phyloP scores from a whole-genome alignment of 257 asterid genomes.

The Salvia miltiorrhiza region DNA sequence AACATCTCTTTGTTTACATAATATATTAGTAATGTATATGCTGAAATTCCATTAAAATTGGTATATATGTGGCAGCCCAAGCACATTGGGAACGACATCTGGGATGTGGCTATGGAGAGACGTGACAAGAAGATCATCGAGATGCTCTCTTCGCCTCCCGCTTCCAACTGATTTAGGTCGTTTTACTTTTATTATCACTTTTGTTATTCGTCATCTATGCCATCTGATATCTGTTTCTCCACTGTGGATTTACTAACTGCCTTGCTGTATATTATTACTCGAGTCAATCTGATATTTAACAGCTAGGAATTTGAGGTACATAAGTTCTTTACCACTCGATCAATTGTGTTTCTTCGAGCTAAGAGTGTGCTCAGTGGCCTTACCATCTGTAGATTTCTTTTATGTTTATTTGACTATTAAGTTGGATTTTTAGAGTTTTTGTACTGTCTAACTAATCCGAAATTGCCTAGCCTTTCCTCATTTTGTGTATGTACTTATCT shows the following conservation, averaged over 20 bases:
- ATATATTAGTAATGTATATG: too few relatives aligned
- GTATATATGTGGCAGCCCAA: constrained; percentile 55
- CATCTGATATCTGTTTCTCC: too few relatives aligned
- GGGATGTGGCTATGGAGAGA: constrained; percentile 89
- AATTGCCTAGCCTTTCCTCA: not conserved
- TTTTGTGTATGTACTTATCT: not conserved
- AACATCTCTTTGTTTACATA: too few relatives aligned
- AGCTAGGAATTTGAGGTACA: too few relatives aligned
- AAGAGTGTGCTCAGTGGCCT: not conserved
- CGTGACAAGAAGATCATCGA: constrained; percentile 86
- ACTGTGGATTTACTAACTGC: too few relatives aligned
- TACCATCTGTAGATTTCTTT: not conserved
- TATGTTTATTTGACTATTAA: not conserved
- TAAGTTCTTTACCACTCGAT: too few relatives aligned
- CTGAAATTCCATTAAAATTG: too few relatives aligned
- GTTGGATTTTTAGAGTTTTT: too few relatives aligned
- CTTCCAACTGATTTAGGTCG: constrained; percentile 36
- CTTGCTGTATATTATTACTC: too few relatives aligned
- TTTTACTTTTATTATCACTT: not conserved
- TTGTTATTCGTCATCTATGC: constrained; percentile 3
- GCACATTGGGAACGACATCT: constrained; percentile 82
- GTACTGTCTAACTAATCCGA: too few relatives aligned
- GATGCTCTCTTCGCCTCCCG: constrained; percentile 48
- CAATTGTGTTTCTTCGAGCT: not conserved
- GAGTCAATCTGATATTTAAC: too few relatives aligned